Percentiles rank a stretch among this genome's conserved stretches.
Conservation (phyloP, 1,284 basidiomycete genomes). For the Trametes versicolor region DNA sequence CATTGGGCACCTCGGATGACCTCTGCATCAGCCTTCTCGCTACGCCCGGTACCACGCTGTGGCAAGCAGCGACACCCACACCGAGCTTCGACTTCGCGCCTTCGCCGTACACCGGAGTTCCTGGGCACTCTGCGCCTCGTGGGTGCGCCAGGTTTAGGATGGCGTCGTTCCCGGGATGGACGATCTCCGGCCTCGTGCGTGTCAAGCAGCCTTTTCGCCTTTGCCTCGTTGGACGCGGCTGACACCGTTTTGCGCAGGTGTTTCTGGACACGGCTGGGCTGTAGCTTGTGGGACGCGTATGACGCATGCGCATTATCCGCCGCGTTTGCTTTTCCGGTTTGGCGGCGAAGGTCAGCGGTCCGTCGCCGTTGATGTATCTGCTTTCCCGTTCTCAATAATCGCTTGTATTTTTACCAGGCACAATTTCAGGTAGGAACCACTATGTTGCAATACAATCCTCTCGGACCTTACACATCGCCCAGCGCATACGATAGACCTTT, state of each 20-base stretch:
- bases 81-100: conserved; percentile 17
- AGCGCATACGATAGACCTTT: not conserved
- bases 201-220: not conserved
- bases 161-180: not conserved
- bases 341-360: not conserved
- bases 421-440: no score
- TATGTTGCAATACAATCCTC: not conserved
- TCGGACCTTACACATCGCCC: not conserved
- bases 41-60: conserved; percentile 20
- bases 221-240: not conserved
- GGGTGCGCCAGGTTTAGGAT: conserved; percentile 1
- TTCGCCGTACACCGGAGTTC: conserved; percentile 22
- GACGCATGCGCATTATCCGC: not conserved
- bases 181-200: conserved; percentile 9
- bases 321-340: not conserved
- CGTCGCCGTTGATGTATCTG: not conserved
- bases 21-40: conserved; percentile 1
- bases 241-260: not conserved
- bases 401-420: no score
- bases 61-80: conserved; percentile 13
- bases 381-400: not conserved
- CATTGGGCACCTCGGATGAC: not conserved
- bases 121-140: not conserved
- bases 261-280: not conserved
- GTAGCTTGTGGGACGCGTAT: no score